Evolutionary conservation across 805 yeast species (phyloP).

Genomic region (Clavispora asparagi): DNA sequence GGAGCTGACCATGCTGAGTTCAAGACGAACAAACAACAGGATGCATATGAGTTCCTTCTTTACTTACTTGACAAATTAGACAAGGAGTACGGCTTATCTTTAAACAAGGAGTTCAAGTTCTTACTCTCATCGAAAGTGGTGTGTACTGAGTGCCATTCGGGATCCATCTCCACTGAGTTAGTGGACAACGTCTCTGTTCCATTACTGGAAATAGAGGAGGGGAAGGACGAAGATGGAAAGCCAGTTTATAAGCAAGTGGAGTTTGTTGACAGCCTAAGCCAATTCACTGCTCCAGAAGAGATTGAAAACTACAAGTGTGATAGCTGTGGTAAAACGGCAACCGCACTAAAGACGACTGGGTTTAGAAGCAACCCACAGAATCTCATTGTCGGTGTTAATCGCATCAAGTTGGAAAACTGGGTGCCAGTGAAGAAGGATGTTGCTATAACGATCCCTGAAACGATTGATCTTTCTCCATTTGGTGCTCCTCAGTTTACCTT

Average conservation of each 20-base stretch:
- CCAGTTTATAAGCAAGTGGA: slow-evolving; percentile 45
- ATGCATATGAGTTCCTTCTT: slow-evolving; percentile 83
- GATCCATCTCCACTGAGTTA: slow-evolving; percentile 50
- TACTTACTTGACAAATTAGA: slow-evolving; percentile 64
- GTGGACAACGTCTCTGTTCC: slow-evolving; percentile 64
- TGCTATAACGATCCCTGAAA: slow-evolving; percentile 52
- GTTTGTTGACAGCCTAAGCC: slow-evolving; percentile 44
- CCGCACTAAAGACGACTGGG: slow-evolving; percentile 35
- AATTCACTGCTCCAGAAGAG: slow-evolving; percentile 43
- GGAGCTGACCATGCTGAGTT: slow-evolving; percentile 82
- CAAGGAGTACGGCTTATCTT: slow-evolving; percentile 34
- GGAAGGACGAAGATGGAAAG: slow-evolving; percentile 39
- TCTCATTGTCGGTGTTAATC: slow-evolving; percentile 65
- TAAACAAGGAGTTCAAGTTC: slow-evolving; percentile 60
- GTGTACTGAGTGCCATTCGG: slow-evolving; percentile 54
- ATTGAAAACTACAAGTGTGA: slow-evolving; percentile 62
- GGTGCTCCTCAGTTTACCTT: slow-evolving; percentile 37
- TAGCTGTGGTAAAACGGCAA: slow-evolving; percentile 36
- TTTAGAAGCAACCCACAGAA: slow-evolving; percentile 66
- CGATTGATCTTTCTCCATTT: slow-evolving; percentile 40
- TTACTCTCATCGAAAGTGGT: slow-evolving; percentile 58
- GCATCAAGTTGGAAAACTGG: slow-evolving; percentile 87
- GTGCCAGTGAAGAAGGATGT: slow-evolving; percentile 77
- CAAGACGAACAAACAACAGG: slow-evolving; percentile 85
- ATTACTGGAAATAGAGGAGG: slow-evolving; percentile 38